Percentiles rank a stretch among this genome's conserved stretches.
Conservation (phyloP, 352 stramenopile species). For the Globisporangium radiosum region DNA sequence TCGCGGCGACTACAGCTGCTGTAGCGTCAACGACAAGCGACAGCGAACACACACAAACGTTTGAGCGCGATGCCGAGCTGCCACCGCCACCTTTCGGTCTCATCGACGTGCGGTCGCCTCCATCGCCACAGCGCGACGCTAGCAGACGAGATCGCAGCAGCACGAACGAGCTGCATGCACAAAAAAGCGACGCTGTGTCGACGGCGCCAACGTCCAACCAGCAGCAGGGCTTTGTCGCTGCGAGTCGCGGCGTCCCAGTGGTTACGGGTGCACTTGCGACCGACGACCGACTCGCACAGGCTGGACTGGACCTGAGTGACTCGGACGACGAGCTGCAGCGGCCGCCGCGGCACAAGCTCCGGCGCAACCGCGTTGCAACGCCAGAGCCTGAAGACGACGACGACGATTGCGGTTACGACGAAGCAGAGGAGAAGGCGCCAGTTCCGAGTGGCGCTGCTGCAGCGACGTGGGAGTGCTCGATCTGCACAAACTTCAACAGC, state of each 20-base stretch:
- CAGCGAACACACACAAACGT: too few relatives aligned
- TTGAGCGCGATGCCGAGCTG: neutral
- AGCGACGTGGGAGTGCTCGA: slow-evolving; percentile 23
- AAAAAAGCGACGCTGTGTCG: neutral
- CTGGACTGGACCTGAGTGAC: slow-evolving; percentile 44
- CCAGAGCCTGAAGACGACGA: slow-evolving; percentile 1
- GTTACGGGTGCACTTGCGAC: neutral
- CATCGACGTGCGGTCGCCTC: slow-evolving; percentile 2
- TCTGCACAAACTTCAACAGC: slow-evolving; percentile 58
- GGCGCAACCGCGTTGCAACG: slow-evolving; percentile 1
- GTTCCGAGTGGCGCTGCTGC: neutral
- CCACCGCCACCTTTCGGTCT: neutral
- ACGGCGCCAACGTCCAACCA: neutral
- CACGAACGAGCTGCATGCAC: neutral
- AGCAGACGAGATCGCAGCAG: neutral
- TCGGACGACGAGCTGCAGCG: slow-evolving; percentile 30
- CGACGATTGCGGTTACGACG: slow-evolving; percentile 15
- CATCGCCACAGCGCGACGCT: neutral
- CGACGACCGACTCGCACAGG: slow-evolving; percentile 36
- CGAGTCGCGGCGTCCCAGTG: neutral
- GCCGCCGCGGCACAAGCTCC: slow-evolving; percentile 9
- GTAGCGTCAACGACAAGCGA: neutral
- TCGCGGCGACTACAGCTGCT: too few relatives aligned
- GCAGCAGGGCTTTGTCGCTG: slow-evolving; percentile 10
- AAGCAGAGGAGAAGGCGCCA: slow-evolving; percentile 7